A percentile compares a stretch with the other conserved stretches of the same genome.
phyloP scores from a whole-genome alignment of 768 basidiomycete genomes.

The Suillus spraguei region DNA sequence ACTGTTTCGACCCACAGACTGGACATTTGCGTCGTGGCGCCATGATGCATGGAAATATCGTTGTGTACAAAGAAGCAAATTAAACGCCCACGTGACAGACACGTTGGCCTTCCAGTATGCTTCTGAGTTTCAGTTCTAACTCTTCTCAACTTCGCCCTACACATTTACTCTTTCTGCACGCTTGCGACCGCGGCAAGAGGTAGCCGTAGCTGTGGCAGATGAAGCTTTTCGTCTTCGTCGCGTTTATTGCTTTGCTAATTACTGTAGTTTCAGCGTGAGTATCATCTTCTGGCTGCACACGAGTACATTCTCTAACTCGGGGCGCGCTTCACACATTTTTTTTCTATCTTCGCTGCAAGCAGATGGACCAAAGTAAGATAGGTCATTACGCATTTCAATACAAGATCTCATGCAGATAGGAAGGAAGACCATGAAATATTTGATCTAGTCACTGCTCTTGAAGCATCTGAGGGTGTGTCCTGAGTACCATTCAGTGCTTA shows the following conservation, averaged over 20 bases:
- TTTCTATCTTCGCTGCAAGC: slow-evolving; percentile 4
- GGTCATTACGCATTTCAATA: neutral
- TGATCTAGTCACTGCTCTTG: slow-evolving; percentile 83
- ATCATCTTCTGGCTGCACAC: neutral
- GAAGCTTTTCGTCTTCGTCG: slow-evolving; percentile 50
- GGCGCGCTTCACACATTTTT: neutral
- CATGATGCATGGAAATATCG: slow-evolving; percentile 39
- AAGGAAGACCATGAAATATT: slow-evolving; percentile 97
- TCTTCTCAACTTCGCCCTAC: neutral
- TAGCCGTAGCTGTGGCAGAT: slow-evolving; percentile 34
- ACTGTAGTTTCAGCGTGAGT: slow-evolving; percentile 64
- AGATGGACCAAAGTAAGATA: slow-evolving; percentile 73
- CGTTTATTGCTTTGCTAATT: slow-evolving; percentile 53
- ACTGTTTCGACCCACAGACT: slow-evolving; percentile 81
- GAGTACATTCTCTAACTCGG: neutral
- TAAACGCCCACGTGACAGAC: neutral
- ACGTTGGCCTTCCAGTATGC: no score
- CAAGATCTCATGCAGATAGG: slow-evolving; percentile 8
- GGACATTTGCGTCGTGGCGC: slow-evolving; percentile 67
- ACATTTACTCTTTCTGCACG: neutral
- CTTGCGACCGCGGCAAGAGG: neutral
- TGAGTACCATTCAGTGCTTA: neutral
- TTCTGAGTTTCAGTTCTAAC: neutral
- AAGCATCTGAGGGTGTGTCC: slow-evolving; percentile 72
- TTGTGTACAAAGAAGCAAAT: neutral